Evolutionary conservation across 768 basidiomycete species (phyloP).

Genomic region (Peribolospora baueri): DNA sequence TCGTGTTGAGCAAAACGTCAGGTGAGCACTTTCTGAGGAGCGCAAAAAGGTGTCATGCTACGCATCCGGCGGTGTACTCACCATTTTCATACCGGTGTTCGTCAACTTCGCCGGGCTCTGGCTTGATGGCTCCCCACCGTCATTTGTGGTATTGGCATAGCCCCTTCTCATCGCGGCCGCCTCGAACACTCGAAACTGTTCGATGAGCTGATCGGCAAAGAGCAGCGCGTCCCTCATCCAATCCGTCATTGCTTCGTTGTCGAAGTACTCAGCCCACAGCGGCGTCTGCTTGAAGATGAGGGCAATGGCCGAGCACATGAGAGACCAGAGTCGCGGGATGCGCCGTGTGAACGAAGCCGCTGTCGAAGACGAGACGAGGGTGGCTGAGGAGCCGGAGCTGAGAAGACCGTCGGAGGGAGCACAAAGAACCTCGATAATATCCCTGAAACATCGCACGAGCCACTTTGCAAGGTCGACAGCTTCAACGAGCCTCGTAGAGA

Average conservation of each 20-base stretch:
- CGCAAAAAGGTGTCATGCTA: not conserved
- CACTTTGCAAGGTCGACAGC: conserved; percentile 72
- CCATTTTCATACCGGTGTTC: conserved; percentile 43
- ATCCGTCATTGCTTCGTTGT: conserved; percentile 58
- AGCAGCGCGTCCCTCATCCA: conserved; percentile 99
- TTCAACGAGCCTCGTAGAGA: conserved; percentile 45
- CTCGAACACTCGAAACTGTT: conserved; percentile 57
- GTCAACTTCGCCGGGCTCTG: conserved; percentile 27
- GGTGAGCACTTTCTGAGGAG: not conserved
- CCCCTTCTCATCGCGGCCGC: conserved; percentile 27
- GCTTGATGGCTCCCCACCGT: conserved; percentile 7
- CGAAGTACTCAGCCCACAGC: conserved; percentile 55
- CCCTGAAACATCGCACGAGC: conserved; percentile 73
- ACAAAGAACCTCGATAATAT: conserved; percentile 72
- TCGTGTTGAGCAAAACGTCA: not conserved
- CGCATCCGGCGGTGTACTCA: not conserved
- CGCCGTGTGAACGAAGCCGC: conserved; percentile 11
- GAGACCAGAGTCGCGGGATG: conserved; percentile 49
- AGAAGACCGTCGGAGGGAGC: conserved; percentile 45
- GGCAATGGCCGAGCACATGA: conserved; percentile 54
- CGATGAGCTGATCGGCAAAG: conserved; percentile 64
- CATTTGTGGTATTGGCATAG: conserved; percentile 13
- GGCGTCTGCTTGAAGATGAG: conserved; percentile 68
- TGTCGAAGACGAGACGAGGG: conserved; percentile 8
- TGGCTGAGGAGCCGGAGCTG: conserved; percentile 8